Conservation (phyloP, 768 basidiomycete species). For the Leccinellum luteum region DNA sequence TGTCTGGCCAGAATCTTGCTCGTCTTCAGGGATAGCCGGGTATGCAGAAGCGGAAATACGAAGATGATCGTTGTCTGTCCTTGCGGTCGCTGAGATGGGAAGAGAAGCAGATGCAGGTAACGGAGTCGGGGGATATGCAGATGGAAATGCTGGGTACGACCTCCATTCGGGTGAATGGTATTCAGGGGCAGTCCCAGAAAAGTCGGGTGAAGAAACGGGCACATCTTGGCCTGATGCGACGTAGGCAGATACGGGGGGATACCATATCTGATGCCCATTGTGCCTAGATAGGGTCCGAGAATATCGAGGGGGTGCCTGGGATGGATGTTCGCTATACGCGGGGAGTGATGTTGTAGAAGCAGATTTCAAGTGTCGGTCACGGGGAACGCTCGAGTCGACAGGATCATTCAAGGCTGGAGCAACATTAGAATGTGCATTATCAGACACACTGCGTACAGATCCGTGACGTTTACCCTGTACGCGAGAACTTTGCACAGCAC, state of each 20-base stretch:
- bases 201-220: conserved; percentile 4
- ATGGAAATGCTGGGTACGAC: conserved; percentile 70
- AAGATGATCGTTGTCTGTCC: conserved; percentile 1
- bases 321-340: conserved; percentile 23
- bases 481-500: conserved; percentile 9
- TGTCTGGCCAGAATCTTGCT: conserved; percentile 68
- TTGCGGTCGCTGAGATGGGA: conserved; percentile 16
- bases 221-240: conserved; percentile 15
- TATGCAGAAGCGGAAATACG: conserved; percentile 15
- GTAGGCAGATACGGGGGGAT: conserved; percentile 53
- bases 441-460: conserved; percentile 20
- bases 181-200: conserved; percentile 30
- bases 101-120: conserved; percentile 39
- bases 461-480: conserved; percentile 6
- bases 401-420: conserved; percentile 2
- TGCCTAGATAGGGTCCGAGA: conserved; percentile 18
- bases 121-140: conserved; percentile 75
- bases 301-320: conserved; percentile 22
- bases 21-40: conserved; percentile 40
- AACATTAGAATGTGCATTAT: conserved; percentile 7
- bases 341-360: conserved; percentile 23
- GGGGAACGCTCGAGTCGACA: conserved; percentile 1
- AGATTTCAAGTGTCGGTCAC: conserved; percentile 11
- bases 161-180: conserved; percentile 63
- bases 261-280: conserved; percentile 51